Conservation (phyloP, 345 rosid species). For the Microcos paniculata region DNA sequence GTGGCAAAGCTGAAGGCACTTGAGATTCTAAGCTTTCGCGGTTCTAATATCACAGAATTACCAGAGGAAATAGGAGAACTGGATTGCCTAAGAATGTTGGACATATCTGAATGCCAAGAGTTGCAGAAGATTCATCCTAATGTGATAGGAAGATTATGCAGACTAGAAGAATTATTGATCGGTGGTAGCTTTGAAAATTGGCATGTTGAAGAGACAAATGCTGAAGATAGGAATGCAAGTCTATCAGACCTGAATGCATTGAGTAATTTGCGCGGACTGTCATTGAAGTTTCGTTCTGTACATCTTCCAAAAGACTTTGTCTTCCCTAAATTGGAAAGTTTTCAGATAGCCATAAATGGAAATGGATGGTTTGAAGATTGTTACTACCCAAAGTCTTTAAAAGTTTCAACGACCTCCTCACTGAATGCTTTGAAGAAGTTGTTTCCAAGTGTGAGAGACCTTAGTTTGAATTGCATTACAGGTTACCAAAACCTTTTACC, state of each 20-base stretch:
- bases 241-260: neutral
- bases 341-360: too few species aligned
- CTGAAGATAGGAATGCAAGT: neutral
- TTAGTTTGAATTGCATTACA: too few species aligned
- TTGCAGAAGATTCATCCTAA: neutral
- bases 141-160: neutral
- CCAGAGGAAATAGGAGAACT: slow-evolving; percentile 1
- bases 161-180: neutral
- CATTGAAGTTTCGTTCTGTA: too few species aligned
- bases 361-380: too few species aligned
- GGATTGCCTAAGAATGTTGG: slow-evolving; percentile 4
- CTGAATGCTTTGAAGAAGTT: too few species aligned
- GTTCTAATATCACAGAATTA: neutral
- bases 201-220: neutral
- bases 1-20: neutral
- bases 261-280: too few species aligned
- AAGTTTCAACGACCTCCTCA: too few species aligned
- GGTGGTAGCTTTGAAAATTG: neutral
- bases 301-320: too few species aligned
- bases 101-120: neutral
- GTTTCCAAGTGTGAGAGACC: too few species aligned
- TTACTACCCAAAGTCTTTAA: too few species aligned
- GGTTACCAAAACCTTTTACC: too few species aligned
- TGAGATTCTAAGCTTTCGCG: slow-evolving; percentile 7
- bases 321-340: too few species aligned